A percentile compares a stretch with the other conserved stretches of the same genome.
Conservation (phyloP, 495 filamentous ascomycete species). For the Podospora fimiseda region DNA sequence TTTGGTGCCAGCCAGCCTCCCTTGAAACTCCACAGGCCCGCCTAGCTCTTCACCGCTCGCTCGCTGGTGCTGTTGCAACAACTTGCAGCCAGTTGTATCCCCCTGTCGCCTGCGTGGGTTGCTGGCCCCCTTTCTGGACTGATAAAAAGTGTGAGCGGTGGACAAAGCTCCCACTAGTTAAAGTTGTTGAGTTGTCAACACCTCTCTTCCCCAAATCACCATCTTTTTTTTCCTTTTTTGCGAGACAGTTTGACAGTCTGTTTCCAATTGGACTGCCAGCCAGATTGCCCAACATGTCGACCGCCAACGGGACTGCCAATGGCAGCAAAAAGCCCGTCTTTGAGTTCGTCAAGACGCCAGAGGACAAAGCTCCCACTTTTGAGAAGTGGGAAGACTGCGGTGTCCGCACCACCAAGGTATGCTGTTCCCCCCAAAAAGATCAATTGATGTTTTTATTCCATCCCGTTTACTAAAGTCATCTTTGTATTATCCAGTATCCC, state of each 20-base stretch:
- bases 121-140: neutral
- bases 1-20: neutral
- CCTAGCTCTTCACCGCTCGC: neutral
- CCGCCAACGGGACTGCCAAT: slow-evolving; percentile 32
- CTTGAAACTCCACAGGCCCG: neutral
- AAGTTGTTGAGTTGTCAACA: neutral
- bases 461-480: slow-evolving; percentile 4
- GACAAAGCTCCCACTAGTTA: neutral
- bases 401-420: slow-evolving; percentile 65
- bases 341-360: slow-evolving; percentile 74
- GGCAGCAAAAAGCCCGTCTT: slow-evolving; percentile 51
- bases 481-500: slow-evolving; percentile 48
- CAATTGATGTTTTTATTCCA: slow-evolving; percentile 7
- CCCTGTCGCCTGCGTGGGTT: too few species aligned
- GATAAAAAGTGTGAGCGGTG: neutral
- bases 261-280: slow-evolving; percentile 15
- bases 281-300: slow-evolving; percentile 34
- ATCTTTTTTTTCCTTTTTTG: slow-evolving; percentile 13
- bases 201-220: slow-evolving; percentile 7
- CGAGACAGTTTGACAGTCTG: slow-evolving; percentile 10
- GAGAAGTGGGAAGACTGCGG: slow-evolving; percentile 61
- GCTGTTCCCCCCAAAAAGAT: slow-evolving; percentile 19
- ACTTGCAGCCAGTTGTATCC: too few species aligned
- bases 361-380: slow-evolving; percentile 50
- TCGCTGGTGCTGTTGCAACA: too few species aligned